Conservation (phyloP, 192 early-diverging fungal species). For the Mortierella hygrophila region DNA sequence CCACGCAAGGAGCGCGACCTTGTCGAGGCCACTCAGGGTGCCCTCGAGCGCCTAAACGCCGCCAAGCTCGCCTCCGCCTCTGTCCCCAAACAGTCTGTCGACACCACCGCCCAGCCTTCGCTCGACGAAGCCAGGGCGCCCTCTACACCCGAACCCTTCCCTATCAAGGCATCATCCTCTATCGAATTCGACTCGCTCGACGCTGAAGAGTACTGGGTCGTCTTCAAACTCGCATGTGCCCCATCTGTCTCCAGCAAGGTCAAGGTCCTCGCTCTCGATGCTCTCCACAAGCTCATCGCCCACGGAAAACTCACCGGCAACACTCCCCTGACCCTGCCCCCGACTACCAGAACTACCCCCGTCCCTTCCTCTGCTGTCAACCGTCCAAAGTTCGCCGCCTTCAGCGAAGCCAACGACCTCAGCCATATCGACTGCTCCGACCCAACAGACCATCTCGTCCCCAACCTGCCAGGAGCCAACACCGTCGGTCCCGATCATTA, state of each 20-base stretch:
- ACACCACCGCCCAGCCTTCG: constrained; percentile 7
- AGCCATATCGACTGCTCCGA: constrained; percentile 51
- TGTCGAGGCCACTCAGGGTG: constrained; percentile 47
- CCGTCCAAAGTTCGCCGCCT: constrained; percentile 39
- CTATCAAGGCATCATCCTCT: constrained; percentile 42
- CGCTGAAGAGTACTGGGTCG: constrained; percentile 60
- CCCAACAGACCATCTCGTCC: constrained; percentile 54
- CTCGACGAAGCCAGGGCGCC: constrained; percentile 24
- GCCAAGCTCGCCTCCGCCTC: constrained; percentile 46
- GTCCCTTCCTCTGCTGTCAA: constrained; percentile 27
- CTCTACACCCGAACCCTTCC: constrained; percentile 12
- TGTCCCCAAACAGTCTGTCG: constrained; percentile 38
- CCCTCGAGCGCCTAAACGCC: constrained; percentile 51
- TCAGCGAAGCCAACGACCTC: constrained; percentile 58
- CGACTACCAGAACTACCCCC: constrained; percentile 24
- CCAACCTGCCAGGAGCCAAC: constrained; percentile 51
- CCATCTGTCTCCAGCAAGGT: constrained; percentile 52
- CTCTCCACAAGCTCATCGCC: constrained; percentile 59
- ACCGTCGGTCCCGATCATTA: constrained; percentile 50
- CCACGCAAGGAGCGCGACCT: constrained; percentile 56
- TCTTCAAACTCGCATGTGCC: constrained; percentile 57
- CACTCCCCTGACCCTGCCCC: constrained; percentile 37
- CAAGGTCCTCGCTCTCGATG: constrained; percentile 56
- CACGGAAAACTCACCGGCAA: constrained; percentile 56
- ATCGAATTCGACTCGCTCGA: constrained; percentile 53